phyloP scores from a whole-genome alignment of 129 eudicot species.

The Flaveria trinervia region DNA sequence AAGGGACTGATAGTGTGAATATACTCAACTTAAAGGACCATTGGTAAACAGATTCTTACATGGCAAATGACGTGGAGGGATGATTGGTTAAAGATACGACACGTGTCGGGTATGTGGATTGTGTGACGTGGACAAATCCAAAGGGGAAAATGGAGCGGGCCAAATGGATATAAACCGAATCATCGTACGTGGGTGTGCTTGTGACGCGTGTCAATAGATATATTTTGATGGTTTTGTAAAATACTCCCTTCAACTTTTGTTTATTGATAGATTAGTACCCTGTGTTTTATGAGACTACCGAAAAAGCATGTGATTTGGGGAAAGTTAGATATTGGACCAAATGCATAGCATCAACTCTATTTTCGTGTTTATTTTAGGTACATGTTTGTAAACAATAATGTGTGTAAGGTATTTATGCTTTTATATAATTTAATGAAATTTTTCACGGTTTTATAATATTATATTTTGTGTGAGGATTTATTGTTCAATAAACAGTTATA shows the following conservation, averaged over 20 bases:
- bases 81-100: conserved; percentile 25
- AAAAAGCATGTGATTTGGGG: conserved; percentile 4
- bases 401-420: background rate
- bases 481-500: too few relatives aligned
- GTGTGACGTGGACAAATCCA: conserved; percentile 33
- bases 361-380: background rate
- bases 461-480: too few relatives aligned
- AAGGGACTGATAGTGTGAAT: conserved; percentile 25
- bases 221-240: background rate
- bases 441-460: too few relatives aligned
- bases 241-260: background rate
- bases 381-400: background rate
- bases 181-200: background rate
- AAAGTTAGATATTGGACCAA: background rate
- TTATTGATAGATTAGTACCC: background rate
- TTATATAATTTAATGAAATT: background rate
- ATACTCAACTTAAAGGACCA: conserved; percentile 13
- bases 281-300: background rate
- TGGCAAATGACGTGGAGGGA: conserved; percentile 37
- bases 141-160: conserved; percentile 33
- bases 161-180: conserved; percentile 22
- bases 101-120: conserved; percentile 32
- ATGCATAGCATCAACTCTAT: background rate
- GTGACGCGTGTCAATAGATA: background rate
- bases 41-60: background rate